These are phyloP conservation scores for Persicaria maculosa DNA, from an alignment of 148 eudicot genomes.

Conservation along the genomic window DNA sequence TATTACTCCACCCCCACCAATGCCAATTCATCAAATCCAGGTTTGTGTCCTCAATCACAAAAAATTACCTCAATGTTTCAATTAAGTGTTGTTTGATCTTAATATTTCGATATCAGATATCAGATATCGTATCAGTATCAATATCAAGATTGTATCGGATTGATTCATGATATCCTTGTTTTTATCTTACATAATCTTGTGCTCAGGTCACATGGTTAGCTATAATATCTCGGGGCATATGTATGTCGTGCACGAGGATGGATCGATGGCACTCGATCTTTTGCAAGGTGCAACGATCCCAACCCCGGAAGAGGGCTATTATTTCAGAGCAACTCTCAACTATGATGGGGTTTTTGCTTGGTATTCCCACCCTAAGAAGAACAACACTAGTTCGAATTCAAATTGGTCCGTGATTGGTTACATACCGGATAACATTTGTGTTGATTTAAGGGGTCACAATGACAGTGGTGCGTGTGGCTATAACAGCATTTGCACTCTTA, in stretches of 20 bases:
- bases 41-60: not conserved
- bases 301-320: not conserved
- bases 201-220: not conserved
- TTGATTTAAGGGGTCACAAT: not conserved
- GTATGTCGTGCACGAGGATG: not conserved
- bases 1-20: not conserved
- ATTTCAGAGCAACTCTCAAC: not conserved
- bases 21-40: not conserved
- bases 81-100: too few species aligned
- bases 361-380: not conserved
- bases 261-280: not conserved
- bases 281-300: not conserved
- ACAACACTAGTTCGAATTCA: not conserved
- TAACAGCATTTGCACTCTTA: constrained; percentile 1
- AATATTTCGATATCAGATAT: too few species aligned
- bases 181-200: not conserved
- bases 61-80: not conserved
- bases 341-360: not conserved
- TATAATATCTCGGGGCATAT: not conserved
- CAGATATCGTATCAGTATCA: too few species aligned
- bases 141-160: too few species aligned
- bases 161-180: too few species aligned
- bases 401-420: not conserved
- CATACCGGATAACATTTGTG: not conserved
- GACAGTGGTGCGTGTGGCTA: not conserved